Percentiles rank a stretch among this genome's conserved stretches.
Conservation (phyloP, 2,329 filamentous ascomycete genomes). For the Mycogone perniciosa region DNA sequence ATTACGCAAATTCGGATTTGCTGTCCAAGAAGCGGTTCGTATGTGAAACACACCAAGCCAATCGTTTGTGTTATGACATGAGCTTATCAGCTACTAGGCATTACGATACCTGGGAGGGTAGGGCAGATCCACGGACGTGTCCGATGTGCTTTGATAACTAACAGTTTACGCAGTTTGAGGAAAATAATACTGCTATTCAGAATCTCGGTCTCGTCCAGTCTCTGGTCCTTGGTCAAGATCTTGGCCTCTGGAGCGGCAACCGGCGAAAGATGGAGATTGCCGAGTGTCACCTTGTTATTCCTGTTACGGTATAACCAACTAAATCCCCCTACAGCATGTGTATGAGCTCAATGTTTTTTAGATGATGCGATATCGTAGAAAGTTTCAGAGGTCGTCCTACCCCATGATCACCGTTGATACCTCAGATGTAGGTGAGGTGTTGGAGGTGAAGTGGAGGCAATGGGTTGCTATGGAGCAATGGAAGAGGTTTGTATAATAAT, state of each 20-base stretch:
- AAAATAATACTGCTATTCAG: constrained; percentile 40
- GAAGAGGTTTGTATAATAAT: constrained; percentile 43
- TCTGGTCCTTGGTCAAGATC: constrained; percentile 42
- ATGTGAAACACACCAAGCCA: constrained; percentile 15
- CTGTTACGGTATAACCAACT: constrained; percentile 34
- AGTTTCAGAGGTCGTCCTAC: constrained; percentile 52
- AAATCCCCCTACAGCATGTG: background rate
- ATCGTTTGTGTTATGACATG: background rate
- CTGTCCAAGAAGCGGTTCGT: constrained; percentile 47
- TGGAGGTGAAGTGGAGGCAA: constrained; percentile 58
- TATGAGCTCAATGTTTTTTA: constrained; percentile 19
- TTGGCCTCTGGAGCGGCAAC: constrained; percentile 50
- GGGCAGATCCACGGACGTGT: constrained; percentile 4
- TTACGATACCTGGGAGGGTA: constrained; percentile 27
- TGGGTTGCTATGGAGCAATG: constrained; percentile 62
- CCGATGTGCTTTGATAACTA: background rate
- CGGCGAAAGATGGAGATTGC: constrained; percentile 51
- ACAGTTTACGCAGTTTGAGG: constrained; percentile 37
- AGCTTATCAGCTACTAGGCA: constrained; percentile 16
- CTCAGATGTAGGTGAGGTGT: constrained; percentile 47
- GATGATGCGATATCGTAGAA: constrained; percentile 51
- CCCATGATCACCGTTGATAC: constrained; percentile 42
- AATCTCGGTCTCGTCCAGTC: constrained; percentile 44
- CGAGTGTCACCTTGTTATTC: constrained; percentile 42
- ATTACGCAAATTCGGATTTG: constrained; percentile 55